Conservation (phyloP, 441 rosid species). For the Croton setiger region DNA sequence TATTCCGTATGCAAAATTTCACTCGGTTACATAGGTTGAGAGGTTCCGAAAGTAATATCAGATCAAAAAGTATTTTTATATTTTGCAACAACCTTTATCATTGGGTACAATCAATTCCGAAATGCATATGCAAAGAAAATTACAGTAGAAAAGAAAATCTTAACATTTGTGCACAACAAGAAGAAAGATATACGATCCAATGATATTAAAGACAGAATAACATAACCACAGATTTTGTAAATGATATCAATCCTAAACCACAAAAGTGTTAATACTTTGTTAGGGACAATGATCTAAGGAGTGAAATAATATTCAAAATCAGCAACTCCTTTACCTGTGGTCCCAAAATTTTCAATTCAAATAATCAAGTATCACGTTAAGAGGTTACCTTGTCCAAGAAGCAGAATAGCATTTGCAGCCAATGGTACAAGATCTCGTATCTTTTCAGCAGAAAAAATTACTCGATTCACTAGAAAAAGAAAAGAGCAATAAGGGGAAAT, state of each 20-base stretch:
- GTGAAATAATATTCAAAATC: not conserved
- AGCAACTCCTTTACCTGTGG: not conserved
- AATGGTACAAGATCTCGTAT: conserved; percentile 52
- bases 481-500: not conserved
- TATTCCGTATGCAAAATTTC: not conserved
- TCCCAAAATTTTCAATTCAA: not conserved
- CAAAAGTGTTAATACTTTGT: not conserved
- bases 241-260: not conserved
- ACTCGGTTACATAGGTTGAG: not conserved
- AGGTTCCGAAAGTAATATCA: not conserved
- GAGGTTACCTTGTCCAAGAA: conserved; percentile 65
- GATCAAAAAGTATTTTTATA: not conserved
- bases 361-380: not conserved
- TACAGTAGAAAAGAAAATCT: not conserved
- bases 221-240: no score
- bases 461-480: conserved; percentile 42
- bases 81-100: not conserved
- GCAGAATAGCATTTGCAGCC: conserved; percentile 48
- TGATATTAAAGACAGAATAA: no score
- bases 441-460: conserved; percentile 59
- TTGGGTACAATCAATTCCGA: not conserved
- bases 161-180: not conserved
- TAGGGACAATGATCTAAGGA: not conserved
- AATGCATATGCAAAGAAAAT: not conserved
- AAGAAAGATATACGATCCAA: not conserved